Evolutionary conservation across 2,329 filamentous ascomycete species (phyloP).

Genomic region (Ophiostoma sp.): DNA sequence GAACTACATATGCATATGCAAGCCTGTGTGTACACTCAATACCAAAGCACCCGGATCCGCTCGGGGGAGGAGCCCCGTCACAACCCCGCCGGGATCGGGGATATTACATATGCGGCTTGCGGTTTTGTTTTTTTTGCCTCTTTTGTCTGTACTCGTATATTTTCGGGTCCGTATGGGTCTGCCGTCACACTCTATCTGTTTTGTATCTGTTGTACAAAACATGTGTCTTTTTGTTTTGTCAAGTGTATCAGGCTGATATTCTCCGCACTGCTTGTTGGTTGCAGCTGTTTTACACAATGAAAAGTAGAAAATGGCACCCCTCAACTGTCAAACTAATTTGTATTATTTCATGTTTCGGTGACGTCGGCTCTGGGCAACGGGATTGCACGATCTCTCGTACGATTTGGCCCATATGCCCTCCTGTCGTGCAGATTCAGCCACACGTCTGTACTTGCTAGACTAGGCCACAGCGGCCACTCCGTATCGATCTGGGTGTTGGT

Average conservation of each 20-base stretch:
- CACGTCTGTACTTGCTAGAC: not conserved
- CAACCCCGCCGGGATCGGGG: not conserved
- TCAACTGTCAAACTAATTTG: too few relatives aligned
- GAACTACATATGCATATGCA: too few relatives aligned
- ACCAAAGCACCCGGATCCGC: not conserved
- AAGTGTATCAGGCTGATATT: not conserved
- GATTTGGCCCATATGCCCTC: too few relatives aligned
- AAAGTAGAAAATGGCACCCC: too few relatives aligned
- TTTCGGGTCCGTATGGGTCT: conserved; percentile 7
- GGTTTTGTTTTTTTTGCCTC: not conserved
- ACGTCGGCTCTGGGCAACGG: too few relatives aligned
- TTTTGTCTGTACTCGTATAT: not conserved
- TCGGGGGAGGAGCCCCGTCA: not conserved
- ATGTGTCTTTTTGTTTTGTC: not conserved
- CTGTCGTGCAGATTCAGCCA: not conserved
- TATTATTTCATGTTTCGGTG: too few relatives aligned
- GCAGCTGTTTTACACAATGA: not conserved
- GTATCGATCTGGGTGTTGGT: not conserved
- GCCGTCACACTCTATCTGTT: not conserved
- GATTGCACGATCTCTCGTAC: too few relatives aligned
- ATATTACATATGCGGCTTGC: not conserved
- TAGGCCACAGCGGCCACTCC: not conserved
- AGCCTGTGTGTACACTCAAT: not conserved
- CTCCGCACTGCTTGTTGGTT: not conserved
- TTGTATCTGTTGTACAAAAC: not conserved